A percentile compares a stretch with the other conserved stretches of the same genome.
Evolutionary conservation across 2,329 filamentous ascomycete genomes (phyloP).

Genomic region (Coniella vitis): DNA sequence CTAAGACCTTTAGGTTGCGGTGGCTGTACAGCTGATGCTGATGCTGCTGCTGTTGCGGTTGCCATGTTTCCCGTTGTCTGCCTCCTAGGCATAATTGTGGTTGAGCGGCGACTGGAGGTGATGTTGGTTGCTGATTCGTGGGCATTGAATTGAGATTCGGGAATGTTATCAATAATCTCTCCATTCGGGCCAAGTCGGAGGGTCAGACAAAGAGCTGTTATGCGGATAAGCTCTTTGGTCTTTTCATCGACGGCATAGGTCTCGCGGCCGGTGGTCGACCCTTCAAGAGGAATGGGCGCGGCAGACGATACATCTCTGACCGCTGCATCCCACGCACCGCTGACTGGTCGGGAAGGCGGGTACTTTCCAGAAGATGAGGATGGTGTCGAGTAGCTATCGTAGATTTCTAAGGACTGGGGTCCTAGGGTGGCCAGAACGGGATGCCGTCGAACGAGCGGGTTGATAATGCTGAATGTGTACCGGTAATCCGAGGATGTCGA

Average conservation of each 20-base stretch:
- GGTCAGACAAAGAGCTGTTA: slow-evolving; percentile 46
- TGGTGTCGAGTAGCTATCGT: slow-evolving; percentile 58
- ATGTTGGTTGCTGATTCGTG: slow-evolving; percentile 1
- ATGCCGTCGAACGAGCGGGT: slow-evolving; percentile 61
- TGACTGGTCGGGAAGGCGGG: slow-evolving; percentile 35
- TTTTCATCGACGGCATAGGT: slow-evolving; percentile 34
- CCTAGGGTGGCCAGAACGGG: slow-evolving; percentile 67
- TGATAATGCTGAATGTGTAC: slow-evolving; percentile 73
- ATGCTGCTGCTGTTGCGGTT: no score
- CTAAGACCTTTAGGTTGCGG: slow-evolving; percentile 19
- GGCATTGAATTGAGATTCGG: slow-evolving; percentile 16
- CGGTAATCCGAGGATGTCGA: slow-evolving; percentile 20
- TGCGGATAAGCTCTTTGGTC: slow-evolving; percentile 41
- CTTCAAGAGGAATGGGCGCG: slow-evolving; percentile 4
- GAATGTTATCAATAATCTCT: slow-evolving; percentile 21
- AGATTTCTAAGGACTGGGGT: slow-evolving; percentile 57
- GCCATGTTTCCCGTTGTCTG: slow-evolving; percentile 9
- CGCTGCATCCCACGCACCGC: slow-evolving; percentile 9
- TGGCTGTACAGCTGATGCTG: neutral
- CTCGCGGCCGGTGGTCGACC: slow-evolving; percentile 23
- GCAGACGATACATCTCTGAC: slow-evolving; percentile 3
- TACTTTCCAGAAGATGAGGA: slow-evolving; percentile 42
- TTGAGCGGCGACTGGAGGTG: neutral
- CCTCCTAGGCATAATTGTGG: slow-evolving; percentile 15
- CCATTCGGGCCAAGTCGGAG: slow-evolving; percentile 38